Evolutionary conservation across 2,329 filamentous ascomycete species (phyloP).

Genomic region (Pseudogymnoascus sp.): DNA sequence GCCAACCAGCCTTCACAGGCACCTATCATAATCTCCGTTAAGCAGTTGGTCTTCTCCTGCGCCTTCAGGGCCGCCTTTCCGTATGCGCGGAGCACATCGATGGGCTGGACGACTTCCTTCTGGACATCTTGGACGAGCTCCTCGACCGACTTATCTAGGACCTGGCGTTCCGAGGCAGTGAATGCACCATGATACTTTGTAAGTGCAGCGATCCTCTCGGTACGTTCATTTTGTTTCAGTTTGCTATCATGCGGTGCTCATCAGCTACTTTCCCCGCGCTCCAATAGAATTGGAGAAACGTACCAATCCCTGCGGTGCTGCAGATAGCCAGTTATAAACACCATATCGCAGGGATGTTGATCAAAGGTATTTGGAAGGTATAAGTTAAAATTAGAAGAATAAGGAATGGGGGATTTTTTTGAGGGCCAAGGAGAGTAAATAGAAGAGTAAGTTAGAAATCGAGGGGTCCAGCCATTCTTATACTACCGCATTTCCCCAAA

Average conservation of each 20-base stretch:
- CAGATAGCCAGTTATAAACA: conserved; percentile 30
- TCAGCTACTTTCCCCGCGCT: not conserved
- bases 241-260: conserved; percentile 44
- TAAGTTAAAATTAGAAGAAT: not conserved
- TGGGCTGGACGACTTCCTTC: conserved; percentile 55
- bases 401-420: not conserved
- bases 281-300: conserved; percentile 14
- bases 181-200: conserved; percentile 60
- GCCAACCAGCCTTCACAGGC: conserved; percentile 68
- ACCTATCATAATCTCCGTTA: conserved; percentile 78
- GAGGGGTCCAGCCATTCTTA: not conserved
- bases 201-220: conserved; percentile 61
- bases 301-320: conserved; percentile 31
- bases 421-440: not conserved
- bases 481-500: not conserved
- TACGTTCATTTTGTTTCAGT: conserved; percentile 73
- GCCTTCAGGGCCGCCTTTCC: conserved; percentile 79
- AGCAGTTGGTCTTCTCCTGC: conserved; percentile 80
- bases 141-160: conserved; percentile 68
- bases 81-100: conserved; percentile 76
- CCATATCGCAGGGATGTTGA: conserved; percentile 25
- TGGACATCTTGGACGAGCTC: conserved; percentile 75
- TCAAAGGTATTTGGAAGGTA: not conserved
- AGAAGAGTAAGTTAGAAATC: not conserved
- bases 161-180: conserved; percentile 56